Conservation (phyloP, 2,329 filamentous ascomycete genomes). For the Chrysosporium keratinophilum region DNA sequence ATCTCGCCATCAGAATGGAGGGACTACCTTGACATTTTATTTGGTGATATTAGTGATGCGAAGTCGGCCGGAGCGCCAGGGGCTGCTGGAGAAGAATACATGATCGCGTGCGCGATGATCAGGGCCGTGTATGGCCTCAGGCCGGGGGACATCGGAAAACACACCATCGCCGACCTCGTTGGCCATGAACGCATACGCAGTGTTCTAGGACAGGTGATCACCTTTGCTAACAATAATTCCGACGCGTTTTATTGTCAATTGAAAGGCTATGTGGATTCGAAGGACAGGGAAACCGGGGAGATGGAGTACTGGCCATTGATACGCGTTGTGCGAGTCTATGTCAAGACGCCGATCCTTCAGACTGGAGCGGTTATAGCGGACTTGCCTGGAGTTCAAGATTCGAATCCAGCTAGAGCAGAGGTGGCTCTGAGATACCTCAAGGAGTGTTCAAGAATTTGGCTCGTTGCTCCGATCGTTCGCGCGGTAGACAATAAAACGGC, state of each 20-base stretch:
- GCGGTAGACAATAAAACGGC: conserved; percentile 52
- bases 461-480: conserved; percentile 52
- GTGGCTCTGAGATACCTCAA: conserved; percentile 52
- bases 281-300: conserved; percentile 18
- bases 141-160: conserved; percentile 32
- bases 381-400: conserved; percentile 50
- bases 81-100: conserved; percentile 29
- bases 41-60: conserved; percentile 37
- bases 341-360: conserved; percentile 41
- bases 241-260: conserved; percentile 39
- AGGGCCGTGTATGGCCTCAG: conserved; percentile 28
- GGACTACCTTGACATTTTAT: conserved; percentile 42
- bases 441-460: conserved; percentile 50
- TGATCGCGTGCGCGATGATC: conserved; percentile 35
- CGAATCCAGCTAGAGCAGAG: conserved; percentile 49
- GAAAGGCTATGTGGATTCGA: conserved; percentile 43
- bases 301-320: conserved; percentile 36
- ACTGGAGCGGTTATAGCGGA: conserved; percentile 50
- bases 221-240: conserved; percentile 31
- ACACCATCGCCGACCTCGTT: conserved; percentile 36
- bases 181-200: conserved; percentile 29
- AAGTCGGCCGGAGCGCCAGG: conserved; percentile 29
- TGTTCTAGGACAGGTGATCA: conserved; percentile 40
- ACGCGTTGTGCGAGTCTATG: conserved; percentile 38
- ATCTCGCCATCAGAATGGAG: conserved; percentile 44